A percentile compares a stretch with the other conserved stretches of the same genome.
Evolutionary conservation across 129 eudicot genomes (phyloP).

Genomic region (Centella asiatica): DNA sequence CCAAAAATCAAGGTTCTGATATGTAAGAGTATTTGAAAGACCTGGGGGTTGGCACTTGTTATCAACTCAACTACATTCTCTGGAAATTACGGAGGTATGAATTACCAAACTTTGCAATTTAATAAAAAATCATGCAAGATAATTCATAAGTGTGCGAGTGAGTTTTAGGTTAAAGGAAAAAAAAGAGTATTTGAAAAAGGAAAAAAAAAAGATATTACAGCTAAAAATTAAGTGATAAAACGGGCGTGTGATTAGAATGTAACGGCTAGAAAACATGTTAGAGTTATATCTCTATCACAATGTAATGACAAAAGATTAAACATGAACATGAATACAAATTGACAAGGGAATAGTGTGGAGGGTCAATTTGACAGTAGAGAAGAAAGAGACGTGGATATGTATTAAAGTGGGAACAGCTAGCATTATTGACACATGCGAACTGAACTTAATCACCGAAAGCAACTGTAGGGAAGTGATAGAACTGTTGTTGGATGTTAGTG

Average conservation of each 20-base stretch:
- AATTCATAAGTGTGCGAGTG: too few species aligned
- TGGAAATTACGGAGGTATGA: too few species aligned
- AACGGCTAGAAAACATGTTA: not conserved
- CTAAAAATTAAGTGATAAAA: not conserved
- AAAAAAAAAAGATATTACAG: not conserved
- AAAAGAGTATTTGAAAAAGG: not conserved
- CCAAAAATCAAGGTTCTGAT: too few species aligned
- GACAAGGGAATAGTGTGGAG: not conserved
- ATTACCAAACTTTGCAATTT: too few species aligned
- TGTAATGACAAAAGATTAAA: not conserved
- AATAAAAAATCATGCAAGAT: too few species aligned
- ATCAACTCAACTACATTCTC: too few species aligned
- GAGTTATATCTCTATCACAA: not conserved
- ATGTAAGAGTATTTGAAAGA: too few species aligned
- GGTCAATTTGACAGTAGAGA: not conserved
- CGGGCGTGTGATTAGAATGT: constrained; percentile 1
- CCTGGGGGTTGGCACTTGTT: too few species aligned
- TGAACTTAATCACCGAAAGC: constrained; percentile 16
- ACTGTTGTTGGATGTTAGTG: too few species aligned
- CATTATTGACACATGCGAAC: constrained; percentile 15
- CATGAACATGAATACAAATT: not conserved
- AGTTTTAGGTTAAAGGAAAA: not conserved
- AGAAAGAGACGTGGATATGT: constrained; percentile 19
- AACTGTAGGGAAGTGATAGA: not conserved
- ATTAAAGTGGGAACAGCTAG: not conserved